Percentiles rank a stretch among this genome's conserved stretches.
These are phyloP conservation scores for Penicillium sp. DNA, from an alignment of 2,329 filamentous ascomycete species.

Conservation along the genomic window DNA sequence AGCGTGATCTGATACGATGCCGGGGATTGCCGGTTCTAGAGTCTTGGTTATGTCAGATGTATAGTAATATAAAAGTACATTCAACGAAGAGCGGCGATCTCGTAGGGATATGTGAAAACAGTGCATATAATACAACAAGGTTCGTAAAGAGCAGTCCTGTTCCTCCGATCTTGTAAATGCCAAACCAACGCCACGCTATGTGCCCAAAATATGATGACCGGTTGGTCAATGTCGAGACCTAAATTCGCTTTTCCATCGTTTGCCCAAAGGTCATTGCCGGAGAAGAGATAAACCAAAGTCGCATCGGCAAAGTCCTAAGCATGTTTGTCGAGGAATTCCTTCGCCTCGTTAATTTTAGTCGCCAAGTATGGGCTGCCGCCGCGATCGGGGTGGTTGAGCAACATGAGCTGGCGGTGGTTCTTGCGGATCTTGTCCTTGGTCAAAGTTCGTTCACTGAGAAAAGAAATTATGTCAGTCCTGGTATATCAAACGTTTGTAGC, in stretches of 20 bases:
- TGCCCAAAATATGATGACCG: slow-evolving; percentile 30
- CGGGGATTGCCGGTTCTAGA: neutral
- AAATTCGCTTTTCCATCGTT: slow-evolving; percentile 3
- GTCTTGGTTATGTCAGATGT: neutral
- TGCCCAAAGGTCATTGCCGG: neutral
- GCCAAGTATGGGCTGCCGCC: slow-evolving; percentile 95
- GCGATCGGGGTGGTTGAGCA: slow-evolving; percentile 95
- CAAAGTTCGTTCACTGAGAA: slow-evolving; percentile 73
- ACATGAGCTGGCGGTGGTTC: slow-evolving; percentile 92
- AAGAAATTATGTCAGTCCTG: neutral
- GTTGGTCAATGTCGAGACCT: slow-evolving; percentile 21
- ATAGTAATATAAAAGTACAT: slow-evolving; percentile 22
- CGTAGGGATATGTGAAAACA: slow-evolving; percentile 49
- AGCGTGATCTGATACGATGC: neutral
- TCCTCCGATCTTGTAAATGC: slow-evolving; percentile 26
- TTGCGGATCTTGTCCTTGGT: slow-evolving; percentile 94
- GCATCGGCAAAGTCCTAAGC: slow-evolving; percentile 17
- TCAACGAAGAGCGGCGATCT: slow-evolving; percentile 64
- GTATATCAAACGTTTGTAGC: neutral
- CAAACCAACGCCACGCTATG: slow-evolving; percentile 44
- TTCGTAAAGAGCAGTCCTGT: slow-evolving; percentile 19
- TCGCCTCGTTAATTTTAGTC: slow-evolving; percentile 97
- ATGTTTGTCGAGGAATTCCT: slow-evolving; percentile 87
- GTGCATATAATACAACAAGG: slow-evolving; percentile 67
- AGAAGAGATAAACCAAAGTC: neutral